These are phyloP conservation scores for Gossypioides kirkii DNA, from an alignment of 345 rosid species.

Conservation along the genomic window DNA sequence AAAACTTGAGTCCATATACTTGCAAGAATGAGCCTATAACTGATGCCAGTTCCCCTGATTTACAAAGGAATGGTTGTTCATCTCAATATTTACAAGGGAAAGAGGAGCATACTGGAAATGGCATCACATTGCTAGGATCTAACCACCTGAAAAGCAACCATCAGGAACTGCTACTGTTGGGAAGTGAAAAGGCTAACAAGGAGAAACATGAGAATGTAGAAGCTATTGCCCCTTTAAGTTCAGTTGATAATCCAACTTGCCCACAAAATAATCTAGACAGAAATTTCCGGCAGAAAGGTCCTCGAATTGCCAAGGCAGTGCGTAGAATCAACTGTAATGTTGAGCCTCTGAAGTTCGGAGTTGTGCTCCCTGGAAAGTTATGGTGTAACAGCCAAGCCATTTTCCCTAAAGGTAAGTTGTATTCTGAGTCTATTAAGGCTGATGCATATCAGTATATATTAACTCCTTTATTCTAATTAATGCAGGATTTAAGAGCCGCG, in stretches of 20 bases:
- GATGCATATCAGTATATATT: slow-evolving; percentile 6
- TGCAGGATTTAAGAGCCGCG: slow-evolving; percentile 96
- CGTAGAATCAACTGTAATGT: slow-evolving; percentile 93
- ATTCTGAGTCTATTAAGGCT: slow-evolving; percentile 4
- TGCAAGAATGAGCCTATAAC: slow-evolving; percentile 19
- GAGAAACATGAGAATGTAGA: slow-evolving; percentile 44
- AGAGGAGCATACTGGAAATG: slow-evolving; percentile 27
- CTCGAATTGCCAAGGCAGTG: slow-evolving; percentile 96
- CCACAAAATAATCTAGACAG: slow-evolving; percentile 69
- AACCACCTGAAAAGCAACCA: slow-evolving; percentile 16
- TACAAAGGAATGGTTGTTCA: slow-evolving; percentile 23
- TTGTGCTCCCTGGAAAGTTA: slow-evolving; percentile 64
- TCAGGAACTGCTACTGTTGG: slow-evolving; percentile 24
- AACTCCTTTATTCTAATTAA: slow-evolving; percentile 17
- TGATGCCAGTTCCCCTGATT: slow-evolving; percentile 24
- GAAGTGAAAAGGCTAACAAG: slow-evolving; percentile 32
- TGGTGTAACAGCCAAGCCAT: slow-evolving; percentile 88
- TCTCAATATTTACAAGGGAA: slow-evolving; percentile 25
- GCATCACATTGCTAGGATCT: slow-evolving; percentile 27
- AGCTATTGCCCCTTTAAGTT: slow-evolving; percentile 30
- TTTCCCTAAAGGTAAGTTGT: slow-evolving; percentile 76
- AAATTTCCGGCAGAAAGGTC: slow-evolving; percentile 83
- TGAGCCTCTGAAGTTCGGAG: slow-evolving; percentile 73
- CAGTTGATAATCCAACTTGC: slow-evolving; percentile 47
- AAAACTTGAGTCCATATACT: slow-evolving; percentile 19